These are phyloP conservation scores for Yarrowia yakushimensis DNA, from an alignment of 805 yeast genomes.

Conservation along the genomic window DNA sequence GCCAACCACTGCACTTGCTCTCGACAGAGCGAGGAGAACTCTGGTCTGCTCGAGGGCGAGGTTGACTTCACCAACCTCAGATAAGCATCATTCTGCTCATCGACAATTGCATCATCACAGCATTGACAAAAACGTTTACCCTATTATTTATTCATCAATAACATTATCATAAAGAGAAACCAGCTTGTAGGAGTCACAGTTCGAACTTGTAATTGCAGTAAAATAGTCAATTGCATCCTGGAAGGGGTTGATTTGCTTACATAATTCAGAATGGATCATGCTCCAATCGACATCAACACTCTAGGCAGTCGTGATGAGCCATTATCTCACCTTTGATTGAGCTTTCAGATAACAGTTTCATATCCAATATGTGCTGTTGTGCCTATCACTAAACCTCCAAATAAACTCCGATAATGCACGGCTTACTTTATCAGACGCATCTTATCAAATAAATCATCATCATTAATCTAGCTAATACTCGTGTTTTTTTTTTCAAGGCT, in stretches of 20 bases:
- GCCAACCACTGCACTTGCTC: conserved; percentile 58
- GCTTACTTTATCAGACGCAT: background rate
- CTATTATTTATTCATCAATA: background rate
- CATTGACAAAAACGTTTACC: background rate
- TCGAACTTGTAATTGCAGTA: background rate
- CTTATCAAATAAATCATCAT: background rate
- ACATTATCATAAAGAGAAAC: background rate
- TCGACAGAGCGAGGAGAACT: conserved; percentile 39
- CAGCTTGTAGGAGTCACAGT: background rate
- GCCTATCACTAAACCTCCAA: no score
- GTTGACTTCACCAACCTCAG: conserved; percentile 50
- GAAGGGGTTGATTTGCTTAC: no score
- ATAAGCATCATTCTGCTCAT: conserved; percentile 27
- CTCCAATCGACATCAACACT: no score
- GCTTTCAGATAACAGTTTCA: no score
- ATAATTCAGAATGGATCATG: no score
- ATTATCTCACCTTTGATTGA: no score
- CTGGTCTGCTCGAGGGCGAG: conserved; percentile 53
- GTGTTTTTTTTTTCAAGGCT: background rate
- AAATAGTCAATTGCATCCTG: no score
- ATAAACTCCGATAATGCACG: background rate
- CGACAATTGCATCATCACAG: background rate
- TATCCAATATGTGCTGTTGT: no score
- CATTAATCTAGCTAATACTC: background rate
- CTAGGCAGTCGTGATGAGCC: no score